These are phyloP conservation scores for Chloris gayana DNA, from an alignment of 176 grass and related monocot species.

Conservation along the genomic window DNA sequence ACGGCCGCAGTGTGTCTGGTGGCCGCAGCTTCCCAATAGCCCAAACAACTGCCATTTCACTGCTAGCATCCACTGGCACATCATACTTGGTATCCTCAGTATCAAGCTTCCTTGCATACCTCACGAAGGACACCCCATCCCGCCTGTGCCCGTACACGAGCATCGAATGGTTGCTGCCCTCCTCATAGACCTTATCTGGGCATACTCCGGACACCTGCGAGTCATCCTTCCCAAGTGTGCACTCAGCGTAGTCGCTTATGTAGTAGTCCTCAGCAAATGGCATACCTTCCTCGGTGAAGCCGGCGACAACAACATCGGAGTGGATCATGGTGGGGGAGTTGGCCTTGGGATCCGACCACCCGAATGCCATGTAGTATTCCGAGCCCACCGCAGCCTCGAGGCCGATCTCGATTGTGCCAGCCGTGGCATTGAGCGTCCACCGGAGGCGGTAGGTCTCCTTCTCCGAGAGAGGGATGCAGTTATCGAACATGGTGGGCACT, in stretches of 20 bases:
- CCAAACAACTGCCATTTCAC: constrained; percentile 87
- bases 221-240: constrained; percentile 65
- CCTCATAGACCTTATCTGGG: constrained; percentile 80
- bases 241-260: constrained; percentile 83
- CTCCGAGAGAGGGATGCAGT: constrained; percentile 70
- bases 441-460: constrained; percentile 68
- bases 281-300: constrained; percentile 85
- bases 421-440: constrained; percentile 76
- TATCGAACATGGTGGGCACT: constrained; percentile 86
- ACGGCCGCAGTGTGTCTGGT: constrained; percentile 68
- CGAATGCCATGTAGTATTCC: constrained; percentile 98
- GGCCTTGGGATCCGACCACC: constrained; percentile 75
- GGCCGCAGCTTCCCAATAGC: constrained; percentile 78
- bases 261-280: constrained; percentile 96
- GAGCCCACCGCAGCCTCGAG: constrained; percentile 77
- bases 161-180: constrained; percentile 52
- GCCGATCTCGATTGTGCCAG: constrained; percentile 74
- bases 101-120: constrained; percentile 67
- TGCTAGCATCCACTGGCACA: constrained; percentile 48
- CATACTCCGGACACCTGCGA: constrained; percentile 68
- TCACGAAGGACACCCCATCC: constrained; percentile 83
- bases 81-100: constrained; percentile 78
- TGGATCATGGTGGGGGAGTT: constrained; percentile 75
- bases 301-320: constrained; percentile 65
- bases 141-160: constrained; percentile 83